Conservation (phyloP, 768 basidiomycete genomes). For the Tricholoma bakamatsutake region DNA sequence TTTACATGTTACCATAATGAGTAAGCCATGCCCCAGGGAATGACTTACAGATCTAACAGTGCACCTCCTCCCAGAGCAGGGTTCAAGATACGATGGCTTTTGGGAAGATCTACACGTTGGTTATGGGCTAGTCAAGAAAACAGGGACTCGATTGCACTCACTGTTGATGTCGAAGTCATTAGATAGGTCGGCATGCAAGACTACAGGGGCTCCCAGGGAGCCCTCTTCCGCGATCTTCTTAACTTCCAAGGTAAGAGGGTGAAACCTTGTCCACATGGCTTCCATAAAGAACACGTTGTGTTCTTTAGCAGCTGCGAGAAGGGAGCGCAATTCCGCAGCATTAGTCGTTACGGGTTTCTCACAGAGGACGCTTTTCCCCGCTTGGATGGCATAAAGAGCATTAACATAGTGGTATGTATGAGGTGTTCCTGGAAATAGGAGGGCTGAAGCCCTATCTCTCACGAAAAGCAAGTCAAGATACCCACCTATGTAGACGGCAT, state of each 20-base stretch:
- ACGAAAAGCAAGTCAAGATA: not conserved
- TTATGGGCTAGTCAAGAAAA: not conserved
- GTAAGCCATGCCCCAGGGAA: not conserved
- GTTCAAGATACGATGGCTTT: constrained; percentile 71
- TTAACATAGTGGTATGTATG: constrained; percentile 81
- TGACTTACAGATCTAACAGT: constrained; percentile 71
- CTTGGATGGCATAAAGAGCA: constrained; percentile 67
- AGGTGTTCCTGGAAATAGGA: constrained; percentile 55
- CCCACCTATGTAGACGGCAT: constrained; percentile 71
- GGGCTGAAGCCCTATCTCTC: not conserved
- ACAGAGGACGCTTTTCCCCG: constrained; percentile 81
- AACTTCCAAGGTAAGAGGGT: constrained; percentile 60
- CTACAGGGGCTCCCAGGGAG: constrained; percentile 57
- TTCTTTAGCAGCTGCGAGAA: constrained; percentile 70
- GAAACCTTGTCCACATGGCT: constrained; percentile 84
- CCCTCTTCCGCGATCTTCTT: constrained; percentile 60
- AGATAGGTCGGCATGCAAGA: constrained; percentile 76
- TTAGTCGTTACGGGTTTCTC: constrained; percentile 87
- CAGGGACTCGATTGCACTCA: constrained; percentile 25
- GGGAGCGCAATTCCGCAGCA: constrained; percentile 64
- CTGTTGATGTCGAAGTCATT: constrained; percentile 60
- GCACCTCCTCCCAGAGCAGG: constrained; percentile 79
- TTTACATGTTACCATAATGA: constrained; percentile 2
- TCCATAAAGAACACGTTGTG: constrained; percentile 88
- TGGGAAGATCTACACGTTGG: constrained; percentile 46